Percentiles rank a stretch among this genome's conserved stretches.
Evolutionary conservation across 176 grass and related monocot species (phyloP).

Genomic region (Hordeum marinum): DNA sequence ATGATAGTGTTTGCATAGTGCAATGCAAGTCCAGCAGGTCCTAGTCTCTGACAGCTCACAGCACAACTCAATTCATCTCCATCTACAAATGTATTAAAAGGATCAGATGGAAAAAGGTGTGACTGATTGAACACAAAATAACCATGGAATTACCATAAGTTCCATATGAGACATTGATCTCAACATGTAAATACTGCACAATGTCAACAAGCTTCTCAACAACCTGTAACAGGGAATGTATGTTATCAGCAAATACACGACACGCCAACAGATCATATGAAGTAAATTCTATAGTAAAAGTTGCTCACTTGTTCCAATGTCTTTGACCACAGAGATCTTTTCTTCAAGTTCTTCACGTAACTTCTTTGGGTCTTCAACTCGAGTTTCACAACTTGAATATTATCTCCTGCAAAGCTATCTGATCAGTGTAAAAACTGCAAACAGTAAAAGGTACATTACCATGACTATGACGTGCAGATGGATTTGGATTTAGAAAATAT

Average conservation of each 20-base stretch:
- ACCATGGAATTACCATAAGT: conserved; percentile 53
- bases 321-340: conserved; percentile 92
- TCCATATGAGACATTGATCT: conserved; percentile 60
- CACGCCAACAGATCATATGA: neutral
- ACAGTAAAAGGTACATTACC: neutral
- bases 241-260: conserved; percentile 18
- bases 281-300: conserved; percentile 14
- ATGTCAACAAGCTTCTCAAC: conserved; percentile 90
- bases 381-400: conserved; percentile 65
- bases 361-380: conserved; percentile 84
- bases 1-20: conserved; percentile 89
- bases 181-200: conserved; percentile 77
- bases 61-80: conserved; percentile 35
- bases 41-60: conserved; percentile 49
- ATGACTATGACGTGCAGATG: neutral
- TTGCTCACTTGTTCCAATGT: conserved; percentile 73
- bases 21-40: conserved; percentile 63
- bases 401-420: conserved; percentile 43
- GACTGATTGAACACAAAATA: conserved; percentile 8
- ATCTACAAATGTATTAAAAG: conserved; percentile 35
- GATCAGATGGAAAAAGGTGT: conserved; percentile 2
- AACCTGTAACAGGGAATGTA: conserved; percentile 49
- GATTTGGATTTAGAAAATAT: neutral
- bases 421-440: conserved; percentile 5
- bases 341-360: conserved; percentile 91